A percentile compares a stretch with the other conserved stretches of the same genome.
These are phyloP conservation scores for Pythium dissotocum DNA, from an alignment of 352 stramenopile species.

Conservation along the genomic window DNA sequence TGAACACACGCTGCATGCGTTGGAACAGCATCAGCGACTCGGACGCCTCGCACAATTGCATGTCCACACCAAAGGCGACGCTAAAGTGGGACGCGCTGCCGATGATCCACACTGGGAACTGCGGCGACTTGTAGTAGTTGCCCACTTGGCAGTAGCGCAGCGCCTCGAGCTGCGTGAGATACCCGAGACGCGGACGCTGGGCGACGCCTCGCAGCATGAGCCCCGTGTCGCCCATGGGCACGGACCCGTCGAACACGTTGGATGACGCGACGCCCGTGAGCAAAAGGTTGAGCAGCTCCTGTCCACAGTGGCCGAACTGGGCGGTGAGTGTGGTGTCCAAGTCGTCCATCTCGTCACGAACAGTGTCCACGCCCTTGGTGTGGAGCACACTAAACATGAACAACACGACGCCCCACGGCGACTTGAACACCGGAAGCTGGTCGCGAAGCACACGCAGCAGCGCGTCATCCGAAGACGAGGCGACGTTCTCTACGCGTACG, in stretches of 20 bases:
- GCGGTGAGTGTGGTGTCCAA: constrained; percentile 51
- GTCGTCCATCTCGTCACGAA: constrained; percentile 82
- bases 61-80: constrained; percentile 80
- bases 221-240: constrained; percentile 76
- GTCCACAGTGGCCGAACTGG: constrained; percentile 77
- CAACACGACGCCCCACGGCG: constrained; percentile 58
- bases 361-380: constrained; percentile 43
- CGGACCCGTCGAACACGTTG: constrained; percentile 83
- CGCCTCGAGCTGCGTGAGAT: constrained; percentile 90
- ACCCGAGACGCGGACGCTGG: constrained; percentile 63
- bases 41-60: constrained; percentile 57
- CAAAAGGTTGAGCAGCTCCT: constrained; percentile 88
- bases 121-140: constrained; percentile 88
- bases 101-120: constrained; percentile 90
- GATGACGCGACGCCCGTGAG: constrained; percentile 75
- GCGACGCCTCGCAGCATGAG: constrained; percentile 69
- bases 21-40: constrained; percentile 79
- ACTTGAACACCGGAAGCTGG: constrained; percentile 34
- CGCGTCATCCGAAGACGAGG: constrained; percentile 9
- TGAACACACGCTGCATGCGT: constrained; percentile 88
- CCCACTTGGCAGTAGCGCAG: constrained; percentile 91
- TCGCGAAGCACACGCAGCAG: constrained; percentile 15
- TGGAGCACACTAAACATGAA: constrained; percentile 72
- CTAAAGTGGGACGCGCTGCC: constrained; percentile 91
- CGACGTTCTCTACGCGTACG: background rate